Evolutionary conservation across 345 rosid genomes (phyloP), one percentile per base, ranked within the genome.

Genomic region (Eucalyptus pauciflora): DNA sequence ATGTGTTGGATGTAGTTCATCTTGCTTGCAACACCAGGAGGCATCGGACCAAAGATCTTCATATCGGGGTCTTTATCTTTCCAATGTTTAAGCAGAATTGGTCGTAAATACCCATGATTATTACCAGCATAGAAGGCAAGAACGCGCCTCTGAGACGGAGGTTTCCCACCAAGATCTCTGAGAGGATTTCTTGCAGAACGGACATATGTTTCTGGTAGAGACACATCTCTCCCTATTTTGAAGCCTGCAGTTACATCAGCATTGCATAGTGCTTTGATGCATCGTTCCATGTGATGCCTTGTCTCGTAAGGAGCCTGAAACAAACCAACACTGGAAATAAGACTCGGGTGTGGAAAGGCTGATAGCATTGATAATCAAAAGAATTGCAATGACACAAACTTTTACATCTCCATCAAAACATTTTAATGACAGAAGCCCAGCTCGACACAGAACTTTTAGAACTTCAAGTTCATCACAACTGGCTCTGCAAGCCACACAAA

Each of bases 271-370:
- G 99, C 98, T 92, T 96, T 97, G 88, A 97, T 94, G 93, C 99
- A 96, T 52, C 95, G 96, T 89, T 97, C 99, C 99, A 97, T 97
- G 91, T 97, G 99, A 92, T 95, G 99, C 90, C 99, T 95, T 45
- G 99, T 96, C 88, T 97, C 99, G n/a, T 96, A 97, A 25, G 99
- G 99, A 89, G 99, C 99, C 99, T 97, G 94, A 24, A 89, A 91
- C 86, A 87, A 15, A 14, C 29, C 48, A 76, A 88, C 45, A 69
- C 17, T 67, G 56, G 62, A 88, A 76, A 41, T 76, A 76, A 76
- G 85, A 41, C 48, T 76, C 1, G 29, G 85, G 48, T 20, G 29
- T 20, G 48, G 85, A 76, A 41, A 20, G 85, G 22, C 29, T 41
- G 5, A 41, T 41, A 20, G 85, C 85, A 37, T 41, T 1, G 29